Percentiles rank a stretch among this genome's conserved stretches.
These are phyloP conservation scores for Apiotrichum gamsii DNA, from an alignment of 1,284 basidiomycete genomes.

Conservation along the genomic window DNA sequence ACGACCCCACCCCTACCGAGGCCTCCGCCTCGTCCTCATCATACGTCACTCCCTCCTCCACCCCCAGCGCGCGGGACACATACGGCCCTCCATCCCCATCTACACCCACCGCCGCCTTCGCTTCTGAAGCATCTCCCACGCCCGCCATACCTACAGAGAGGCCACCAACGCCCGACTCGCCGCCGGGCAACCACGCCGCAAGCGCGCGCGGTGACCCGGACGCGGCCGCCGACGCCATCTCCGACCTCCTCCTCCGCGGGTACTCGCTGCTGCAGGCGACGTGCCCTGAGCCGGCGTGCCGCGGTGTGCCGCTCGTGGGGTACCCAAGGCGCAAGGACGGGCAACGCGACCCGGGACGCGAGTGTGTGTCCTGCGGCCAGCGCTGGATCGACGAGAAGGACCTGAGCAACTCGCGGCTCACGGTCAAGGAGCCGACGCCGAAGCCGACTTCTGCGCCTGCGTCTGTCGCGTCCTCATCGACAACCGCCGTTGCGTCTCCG, in stretches of 20 bases:
- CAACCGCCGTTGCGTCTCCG: neutral
- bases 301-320: conserved; percentile 43
- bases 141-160: too few relatives aligned
- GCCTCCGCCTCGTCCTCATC: neutral
- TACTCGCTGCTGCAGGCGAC: conserved; percentile 39
- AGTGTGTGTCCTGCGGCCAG: conserved; percentile 37
- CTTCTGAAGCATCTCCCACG: neutral
- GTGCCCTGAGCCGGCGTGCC: conserved; percentile 37
- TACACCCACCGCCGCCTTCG: neutral
- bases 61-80: neutral
- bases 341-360: conserved; percentile 26
- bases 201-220: conserved; percentile 15
- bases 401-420: conserved; percentile 3
- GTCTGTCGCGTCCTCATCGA: neutral
- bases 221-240: conserved; percentile 36
- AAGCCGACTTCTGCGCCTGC: neutral
- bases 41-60: neutral
- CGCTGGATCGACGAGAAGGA: conserved; percentile 34
- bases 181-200: conserved; percentile 5
- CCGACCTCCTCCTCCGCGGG: conserved; percentile 37
- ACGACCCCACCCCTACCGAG: neutral
- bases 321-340: conserved; percentile 36
- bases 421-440: neutral
- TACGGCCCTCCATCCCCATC: too few relatives aligned
- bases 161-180: conserved; percentile 3